A percentile compares a stretch with the other conserved stretches of the same genome.
Evolutionary conservation across 2,329 filamentous ascomycete genomes (phyloP).

Genomic region (Cercospora citrullina): DNA sequence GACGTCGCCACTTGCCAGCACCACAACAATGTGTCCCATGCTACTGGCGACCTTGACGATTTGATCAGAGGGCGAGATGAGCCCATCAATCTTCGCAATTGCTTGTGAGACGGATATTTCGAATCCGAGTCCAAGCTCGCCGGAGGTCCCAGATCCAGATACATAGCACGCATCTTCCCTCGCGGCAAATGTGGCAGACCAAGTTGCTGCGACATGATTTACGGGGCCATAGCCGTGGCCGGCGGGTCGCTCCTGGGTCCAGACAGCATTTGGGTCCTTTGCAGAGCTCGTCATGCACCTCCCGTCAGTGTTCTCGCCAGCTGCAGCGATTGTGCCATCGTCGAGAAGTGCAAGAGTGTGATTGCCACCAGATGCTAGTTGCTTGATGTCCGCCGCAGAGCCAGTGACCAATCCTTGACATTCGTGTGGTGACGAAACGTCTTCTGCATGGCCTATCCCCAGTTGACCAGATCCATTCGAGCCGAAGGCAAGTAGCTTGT

Average conservation of each 20-base stretch:
- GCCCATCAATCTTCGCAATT: conserved; percentile 57
- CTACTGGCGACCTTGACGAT: conserved; percentile 68
- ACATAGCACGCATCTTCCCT: conserved; percentile 54
- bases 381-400: conserved; percentile 13
- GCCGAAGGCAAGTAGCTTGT: conserved; percentile 42
- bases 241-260: not conserved
- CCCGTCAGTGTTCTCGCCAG: conserved; percentile 60
- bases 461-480: conserved; percentile 57
- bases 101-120: conserved; percentile 31
- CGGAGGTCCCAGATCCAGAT: conserved; percentile 67
- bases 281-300: conserved; percentile 38
- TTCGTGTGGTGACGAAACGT: conserved; percentile 40
- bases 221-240: not conserved
- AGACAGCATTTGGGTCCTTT: not conserved
- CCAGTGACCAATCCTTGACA: not conserved
- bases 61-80: conserved; percentile 61
- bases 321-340: conserved; percentile 61
- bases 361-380: conserved; percentile 71
- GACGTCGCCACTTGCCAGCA: conserved; percentile 72
- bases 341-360: conserved; percentile 74
- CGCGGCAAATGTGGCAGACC: conserved; percentile 71
- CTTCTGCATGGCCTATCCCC: conserved; percentile 47
- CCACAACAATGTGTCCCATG: conserved; percentile 73
- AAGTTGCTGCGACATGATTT: conserved; percentile 62
- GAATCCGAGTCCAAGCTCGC: conserved; percentile 67